Percentiles rank a stretch among this genome's conserved stretches.
Evolutionary conservation across 108 stramenopile species (phyloP).

Genomic region (Fragilariopsis cylindrus): DNA sequence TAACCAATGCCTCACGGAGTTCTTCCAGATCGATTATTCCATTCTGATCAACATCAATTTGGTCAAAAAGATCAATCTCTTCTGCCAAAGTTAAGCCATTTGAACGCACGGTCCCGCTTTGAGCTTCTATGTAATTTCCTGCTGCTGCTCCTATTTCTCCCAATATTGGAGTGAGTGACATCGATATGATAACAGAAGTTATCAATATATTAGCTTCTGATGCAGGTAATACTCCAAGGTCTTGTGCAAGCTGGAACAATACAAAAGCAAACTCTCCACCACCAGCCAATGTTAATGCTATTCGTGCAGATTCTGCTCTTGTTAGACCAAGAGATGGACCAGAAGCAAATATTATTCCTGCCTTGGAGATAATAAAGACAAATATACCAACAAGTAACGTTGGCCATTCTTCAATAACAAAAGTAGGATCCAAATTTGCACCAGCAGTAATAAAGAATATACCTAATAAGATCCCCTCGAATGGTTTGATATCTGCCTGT

Average conservation of each 20-base stretch:
- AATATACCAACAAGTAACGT: constrained; percentile 62
- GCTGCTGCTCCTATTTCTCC: constrained; percentile 61
- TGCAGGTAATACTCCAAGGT: constrained; percentile 57
- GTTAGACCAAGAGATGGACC: constrained; percentile 63
- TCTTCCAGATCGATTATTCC: constrained; percentile 57
- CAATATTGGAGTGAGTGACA: constrained; percentile 69
- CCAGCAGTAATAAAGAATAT: constrained; percentile 81
- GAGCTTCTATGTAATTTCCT: constrained; percentile 49
- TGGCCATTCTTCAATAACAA: constrained; percentile 64
- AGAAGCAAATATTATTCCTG: constrained; percentile 57
- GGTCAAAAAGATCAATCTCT: constrained; percentile 44
- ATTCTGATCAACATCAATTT: constrained; percentile 45
- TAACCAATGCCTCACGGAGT: constrained; percentile 37
- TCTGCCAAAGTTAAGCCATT: constrained; percentile 40
- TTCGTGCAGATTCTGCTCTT: constrained; percentile 61
- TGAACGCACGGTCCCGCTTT: constrained; percentile 23
- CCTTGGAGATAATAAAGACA: constrained; percentile 57
- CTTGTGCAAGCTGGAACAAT: constrained; percentile 67
- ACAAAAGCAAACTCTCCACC: constrained; percentile 83
- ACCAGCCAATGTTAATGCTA: constrained; percentile 56
- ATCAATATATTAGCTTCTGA: constrained; percentile 54
- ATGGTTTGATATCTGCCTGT: constrained; percentile 80
- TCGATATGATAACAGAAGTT: constrained; percentile 79
- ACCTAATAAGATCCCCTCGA: constrained; percentile 80
- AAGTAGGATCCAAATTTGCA: constrained; percentile 59